A percentile compares a stretch with the other conserved stretches of the same genome.
These are phyloP conservation scores for Nicotiana paniculata DNA, from an alignment of 257 asterid species.

Conservation along the genomic window DNA sequence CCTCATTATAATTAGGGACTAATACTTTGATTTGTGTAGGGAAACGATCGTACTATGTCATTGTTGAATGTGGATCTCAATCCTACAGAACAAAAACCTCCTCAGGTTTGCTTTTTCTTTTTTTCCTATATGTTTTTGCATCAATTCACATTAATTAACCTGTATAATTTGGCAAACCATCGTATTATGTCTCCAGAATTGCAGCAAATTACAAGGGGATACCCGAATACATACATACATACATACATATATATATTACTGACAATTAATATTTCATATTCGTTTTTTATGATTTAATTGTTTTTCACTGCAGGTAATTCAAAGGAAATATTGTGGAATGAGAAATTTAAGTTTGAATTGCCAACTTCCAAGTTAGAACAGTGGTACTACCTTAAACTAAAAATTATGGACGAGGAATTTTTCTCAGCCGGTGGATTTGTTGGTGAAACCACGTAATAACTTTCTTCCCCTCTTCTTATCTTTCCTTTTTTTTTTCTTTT, in stretches of 20 bases:
- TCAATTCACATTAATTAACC: background rate
- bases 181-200: too few species aligned
- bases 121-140: background rate
- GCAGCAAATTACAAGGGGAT: too few species aligned
- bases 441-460: constrained; percentile 56
- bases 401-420: constrained; percentile 49
- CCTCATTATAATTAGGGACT: too few species aligned
- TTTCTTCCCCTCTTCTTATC: background rate
- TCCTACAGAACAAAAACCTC: constrained; percentile 50
- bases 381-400: constrained; percentile 47
- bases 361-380: constrained; percentile 31
- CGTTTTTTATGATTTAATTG: background rate
- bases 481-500: too few species aligned
- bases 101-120: constrained; percentile 30
- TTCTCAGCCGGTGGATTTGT: constrained; percentile 37
- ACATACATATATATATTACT: too few species aligned
- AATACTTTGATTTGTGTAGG: constrained; percentile 25
- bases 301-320: constrained; percentile 27
- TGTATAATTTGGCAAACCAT: too few species aligned
- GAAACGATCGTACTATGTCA: constrained; percentile 48
- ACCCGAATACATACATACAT: too few species aligned
- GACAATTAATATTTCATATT: background rate
- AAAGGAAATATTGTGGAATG: constrained; percentile 60
- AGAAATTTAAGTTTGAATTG: constrained; percentile 50
- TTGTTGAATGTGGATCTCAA: constrained; percentile 62